Evolutionary conservation across 1,284 basidiomycete genomes (phyloP), one percentile per base, ranked within the genome.

Genomic region (Leccinum griseonigrum): DNA sequence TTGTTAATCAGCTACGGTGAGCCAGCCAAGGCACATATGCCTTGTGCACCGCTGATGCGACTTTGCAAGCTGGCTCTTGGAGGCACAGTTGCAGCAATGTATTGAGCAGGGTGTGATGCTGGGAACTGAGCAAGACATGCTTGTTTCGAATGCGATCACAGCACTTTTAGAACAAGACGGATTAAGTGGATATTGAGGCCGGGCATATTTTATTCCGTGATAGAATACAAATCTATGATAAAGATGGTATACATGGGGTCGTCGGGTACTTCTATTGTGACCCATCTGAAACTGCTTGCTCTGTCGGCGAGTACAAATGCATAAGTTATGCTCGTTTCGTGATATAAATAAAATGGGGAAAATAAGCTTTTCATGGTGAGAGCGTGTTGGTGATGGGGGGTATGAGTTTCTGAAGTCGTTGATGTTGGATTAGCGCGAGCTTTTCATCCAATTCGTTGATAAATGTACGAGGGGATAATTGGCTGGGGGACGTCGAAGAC

Each of bases 1-100:
- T 97, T 31, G 92, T 94, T 46, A 95, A 95, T 66, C 94, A 95
- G 69, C 77, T 97, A n/a, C 81, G 95, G 88, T 89, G 58, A 58
- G 60, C 66, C 54, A 34, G 50, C 16, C 4, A 5, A 26, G 26
- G n/a, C 2, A 8, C 5, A 53, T 7, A 32, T 51, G 9, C 5
- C 13, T 13, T 40, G 8, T 50, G 57, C 29, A 43, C 4, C 9
- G 8, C 40, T 63, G 51, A 58, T 9, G 56, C 60, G 13, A 34
- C 28, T 28, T 51, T 46, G 59, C 48, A 57, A 88, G 86, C 53
- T 84, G 86, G 29, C 76, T 94, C 29, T 75, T 95, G 29, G 90
- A 94, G 69, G 83, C 81, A 1, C 87, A 92, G 71, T 77, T 95
- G 32, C 78, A 84, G 60, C 77, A 72, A 40, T 83, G 81, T 65